phyloP scores from a whole-genome alignment of 2,329 filamentous ascomycete genomes.

The Trichophyton benhamiae region DNA sequence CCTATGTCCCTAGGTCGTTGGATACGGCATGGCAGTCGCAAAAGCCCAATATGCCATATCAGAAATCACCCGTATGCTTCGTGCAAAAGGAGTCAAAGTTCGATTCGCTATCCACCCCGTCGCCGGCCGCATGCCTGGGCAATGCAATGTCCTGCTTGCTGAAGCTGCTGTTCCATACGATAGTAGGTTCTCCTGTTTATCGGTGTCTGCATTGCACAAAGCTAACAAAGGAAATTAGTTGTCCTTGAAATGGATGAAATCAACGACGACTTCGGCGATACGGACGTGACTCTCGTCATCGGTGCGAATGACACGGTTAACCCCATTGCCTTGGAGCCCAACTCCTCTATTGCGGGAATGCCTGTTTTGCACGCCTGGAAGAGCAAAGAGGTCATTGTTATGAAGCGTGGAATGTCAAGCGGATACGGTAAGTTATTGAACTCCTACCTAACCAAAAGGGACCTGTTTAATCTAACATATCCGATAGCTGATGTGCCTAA shows the following conservation, averaged over 20 bases:
- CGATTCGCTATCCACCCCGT: slow-evolving; percentile 86
- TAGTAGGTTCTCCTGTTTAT: slow-evolving; percentile 31
- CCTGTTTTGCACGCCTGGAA: slow-evolving; percentile 88
- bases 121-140: slow-evolving; percentile 81
- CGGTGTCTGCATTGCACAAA: background rate
- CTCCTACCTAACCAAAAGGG: no score
- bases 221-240: slow-evolving; percentile 28
- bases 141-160: slow-evolving; percentile 81
- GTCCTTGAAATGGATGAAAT: slow-evolving; percentile 94
- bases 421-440: slow-evolving; percentile 55
- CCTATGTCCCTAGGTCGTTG: slow-evolving; percentile 46
- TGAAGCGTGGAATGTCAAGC: slow-evolving; percentile 83
- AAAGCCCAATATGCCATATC: slow-evolving; percentile 87
- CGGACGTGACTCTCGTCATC: slow-evolving; percentile 77
- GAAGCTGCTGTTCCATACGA: slow-evolving; percentile 84
- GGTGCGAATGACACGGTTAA: slow-evolving; percentile 91
- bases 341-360: slow-evolving; percentile 80
- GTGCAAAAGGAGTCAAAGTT: slow-evolving; percentile 65
- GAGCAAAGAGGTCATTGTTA: slow-evolving; percentile 82
- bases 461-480: background rate
- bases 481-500: slow-evolving; percentile 71
- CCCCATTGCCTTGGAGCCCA: slow-evolving; percentile 72
- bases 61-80: slow-evolving; percentile 62
- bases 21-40: slow-evolving; percentile 88
- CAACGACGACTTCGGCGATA: slow-evolving; percentile 79